Conservation (phyloP, 2,329 filamentous ascomycete genomes). For the Talaromyces sp. region DNA sequence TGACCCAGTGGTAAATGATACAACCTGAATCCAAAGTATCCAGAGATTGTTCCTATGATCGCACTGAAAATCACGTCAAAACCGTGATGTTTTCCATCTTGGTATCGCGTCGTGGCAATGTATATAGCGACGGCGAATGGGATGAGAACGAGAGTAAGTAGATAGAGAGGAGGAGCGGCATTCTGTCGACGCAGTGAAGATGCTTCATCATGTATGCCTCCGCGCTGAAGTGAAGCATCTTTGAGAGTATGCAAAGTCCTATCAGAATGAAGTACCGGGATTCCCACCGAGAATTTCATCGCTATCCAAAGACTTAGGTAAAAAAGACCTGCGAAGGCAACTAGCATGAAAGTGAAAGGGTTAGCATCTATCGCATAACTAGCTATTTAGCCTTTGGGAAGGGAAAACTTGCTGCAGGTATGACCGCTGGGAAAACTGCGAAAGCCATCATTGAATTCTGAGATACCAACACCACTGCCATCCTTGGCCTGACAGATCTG, state of each 20-base stretch:
- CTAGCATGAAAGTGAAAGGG: background rate
- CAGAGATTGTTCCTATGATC: background rate
- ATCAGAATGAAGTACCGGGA: background rate
- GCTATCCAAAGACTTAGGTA: background rate
- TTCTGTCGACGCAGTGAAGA: background rate
- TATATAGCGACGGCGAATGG: background rate
- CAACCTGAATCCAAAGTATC: background rate
- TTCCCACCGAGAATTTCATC: background rate
- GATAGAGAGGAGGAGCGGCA: background rate
- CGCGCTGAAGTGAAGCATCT: background rate
- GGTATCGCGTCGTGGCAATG: background rate
- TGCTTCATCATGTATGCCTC: background rate
- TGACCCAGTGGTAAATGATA: background rate
- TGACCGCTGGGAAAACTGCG: slow-evolving; percentile 78
- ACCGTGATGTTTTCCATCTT: background rate
- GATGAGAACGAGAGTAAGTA: background rate
- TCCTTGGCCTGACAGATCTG: slow-evolving; percentile 67
- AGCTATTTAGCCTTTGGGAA: background rate
- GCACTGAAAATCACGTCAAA: background rate
- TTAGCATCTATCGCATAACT: background rate
- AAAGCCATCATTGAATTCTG: slow-evolving; percentile 68
- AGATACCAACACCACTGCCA: slow-evolving; percentile 37
- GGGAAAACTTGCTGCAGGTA: slow-evolving; percentile 54
- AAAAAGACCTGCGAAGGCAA: background rate
- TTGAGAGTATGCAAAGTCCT: background rate